Evolutionary conservation across 2,329 filamentous ascomycete species (phyloP).

Genomic region (Tolypocladium capitatum): DNA sequence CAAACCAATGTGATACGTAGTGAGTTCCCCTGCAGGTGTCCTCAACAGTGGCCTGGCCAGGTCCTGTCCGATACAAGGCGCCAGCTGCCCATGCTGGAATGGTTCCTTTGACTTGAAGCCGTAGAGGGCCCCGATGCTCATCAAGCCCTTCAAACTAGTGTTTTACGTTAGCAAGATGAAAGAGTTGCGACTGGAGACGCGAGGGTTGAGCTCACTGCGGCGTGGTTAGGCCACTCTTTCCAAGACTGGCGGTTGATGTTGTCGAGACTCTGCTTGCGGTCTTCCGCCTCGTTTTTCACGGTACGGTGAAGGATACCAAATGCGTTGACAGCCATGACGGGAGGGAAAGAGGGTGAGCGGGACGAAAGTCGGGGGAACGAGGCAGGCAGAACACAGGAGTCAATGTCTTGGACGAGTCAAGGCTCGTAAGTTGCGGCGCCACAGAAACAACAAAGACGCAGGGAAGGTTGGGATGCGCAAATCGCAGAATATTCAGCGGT

Average conservation of each 20-base stretch:
- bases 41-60: constrained; percentile 51
- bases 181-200: background rate
- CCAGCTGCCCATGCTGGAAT: constrained; percentile 64
- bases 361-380: background rate
- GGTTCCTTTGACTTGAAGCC: constrained; percentile 47
- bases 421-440: background rate
- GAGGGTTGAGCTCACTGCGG: constrained; percentile 22
- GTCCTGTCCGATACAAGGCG: constrained; percentile 60
- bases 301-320: constrained; percentile 15
- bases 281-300: constrained; percentile 12
- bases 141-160: constrained; percentile 52
- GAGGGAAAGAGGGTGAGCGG: background rate
- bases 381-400: background rate
- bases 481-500: background rate
- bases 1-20: constrained; percentile 65
- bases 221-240: constrained; percentile 34
- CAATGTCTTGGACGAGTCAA: background rate
- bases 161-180: background rate
- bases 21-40: constrained; percentile 44
- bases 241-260: constrained; percentile 20
- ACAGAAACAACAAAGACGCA: background rate
- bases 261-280: constrained; percentile 9
- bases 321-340: constrained; percentile 15
- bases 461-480: background rate
- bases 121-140: constrained; percentile 51